Evolutionary conservation across 257 asterid species (phyloP), one percentile per base, ranked within the genome.

Genomic region (Solanum peruvianum): DNA sequence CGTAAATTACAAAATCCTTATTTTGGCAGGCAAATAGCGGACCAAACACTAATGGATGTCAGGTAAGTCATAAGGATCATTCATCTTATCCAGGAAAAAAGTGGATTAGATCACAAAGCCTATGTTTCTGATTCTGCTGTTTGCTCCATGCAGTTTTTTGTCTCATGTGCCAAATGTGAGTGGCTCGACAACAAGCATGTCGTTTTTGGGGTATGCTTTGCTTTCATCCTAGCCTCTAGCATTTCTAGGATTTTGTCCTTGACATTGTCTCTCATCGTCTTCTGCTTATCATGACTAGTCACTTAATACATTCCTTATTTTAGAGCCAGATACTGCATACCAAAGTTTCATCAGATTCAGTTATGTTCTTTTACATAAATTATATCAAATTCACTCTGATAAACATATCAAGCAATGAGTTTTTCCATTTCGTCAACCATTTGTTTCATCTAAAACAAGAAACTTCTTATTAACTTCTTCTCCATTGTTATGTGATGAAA

Each of bases 121-220:
- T 81, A 78, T 78, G 69, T 29, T 77, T 87, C 69, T 87, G 70
- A 87, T 75, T 70, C 52, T 82, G 58, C 73, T 58, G 20, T 29
- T 86, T 82, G 87, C 45, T 33, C 11, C 45, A 60, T 92, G 91
- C 96, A 96, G 99, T 96, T 95, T 92, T 96, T 96, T 91, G 73
- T 96, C 92, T 92, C 98, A 41, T 94, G 98, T 86, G 97, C 98
- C 35, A 96, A 96, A 92, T 95, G 98, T 27, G 99, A 95, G 88
- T 96, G 98, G 99, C 99, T 96, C 33, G 99, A 96, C 92, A 95
- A 94, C 94, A 96, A 96, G 87, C 98, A 96, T 67, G 98, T 96
- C 25, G 98, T 96, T 47, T 96, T 96, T 66, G 99, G 99, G 98
- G 99, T 96, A 93, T 35, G 95, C 88, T 64, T 44, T n/a, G 11